Percentiles rank a stretch among this genome's conserved stretches.
These are phyloP conservation scores for Hericium coralloides DNA, from an alignment of 768 basidiomycete genomes.

Conservation along the genomic window DNA sequence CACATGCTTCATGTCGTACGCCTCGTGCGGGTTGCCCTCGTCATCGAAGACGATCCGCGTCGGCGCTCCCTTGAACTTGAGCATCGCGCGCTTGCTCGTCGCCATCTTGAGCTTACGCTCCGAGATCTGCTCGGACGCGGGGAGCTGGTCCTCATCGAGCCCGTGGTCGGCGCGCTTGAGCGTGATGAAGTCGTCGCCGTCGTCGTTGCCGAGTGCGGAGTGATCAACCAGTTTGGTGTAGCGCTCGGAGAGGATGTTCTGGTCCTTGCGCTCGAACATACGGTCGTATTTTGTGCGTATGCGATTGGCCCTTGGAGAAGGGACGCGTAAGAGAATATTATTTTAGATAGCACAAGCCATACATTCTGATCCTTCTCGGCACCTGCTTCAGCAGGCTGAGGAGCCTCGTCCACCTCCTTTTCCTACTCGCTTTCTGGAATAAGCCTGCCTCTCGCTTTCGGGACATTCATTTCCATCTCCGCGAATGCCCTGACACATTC, in stretches of 20 bases:
- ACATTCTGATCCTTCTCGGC: neutral
- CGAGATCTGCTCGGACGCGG: constrained; percentile 49
- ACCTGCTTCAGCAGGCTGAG: neutral
- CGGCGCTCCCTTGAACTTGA: constrained; percentile 47
- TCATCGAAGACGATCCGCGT: constrained; percentile 89
- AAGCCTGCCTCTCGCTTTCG: neutral
- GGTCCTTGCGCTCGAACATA: constrained; percentile 96
- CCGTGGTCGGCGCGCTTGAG: constrained; percentile 89
- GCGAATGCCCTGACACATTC: constrained; percentile 48
- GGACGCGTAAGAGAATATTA: neutral
- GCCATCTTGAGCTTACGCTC: constrained; percentile 80
- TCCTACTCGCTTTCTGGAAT: neutral
- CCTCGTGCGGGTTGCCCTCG: constrained; percentile 66
- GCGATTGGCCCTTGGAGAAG: constrained; percentile 24
- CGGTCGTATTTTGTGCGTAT: constrained; percentile 93
- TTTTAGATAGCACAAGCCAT: neutral
- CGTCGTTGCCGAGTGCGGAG: constrained; percentile 31
- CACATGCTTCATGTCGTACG: constrained; percentile 76
- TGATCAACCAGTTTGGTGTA: constrained; percentile 84
- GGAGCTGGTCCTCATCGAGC: constrained; percentile 28
- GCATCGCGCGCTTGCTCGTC: constrained; percentile 61
- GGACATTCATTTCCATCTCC: constrained; percentile 1
- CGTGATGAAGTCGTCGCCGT: constrained; percentile 84
- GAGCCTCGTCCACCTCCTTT: neutral
- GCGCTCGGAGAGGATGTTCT: constrained; percentile 83